Base-by-base conservation (phyloP, 2,329 filamentous ascomycete genomes). In the Penicillium polonicum region DNA sequence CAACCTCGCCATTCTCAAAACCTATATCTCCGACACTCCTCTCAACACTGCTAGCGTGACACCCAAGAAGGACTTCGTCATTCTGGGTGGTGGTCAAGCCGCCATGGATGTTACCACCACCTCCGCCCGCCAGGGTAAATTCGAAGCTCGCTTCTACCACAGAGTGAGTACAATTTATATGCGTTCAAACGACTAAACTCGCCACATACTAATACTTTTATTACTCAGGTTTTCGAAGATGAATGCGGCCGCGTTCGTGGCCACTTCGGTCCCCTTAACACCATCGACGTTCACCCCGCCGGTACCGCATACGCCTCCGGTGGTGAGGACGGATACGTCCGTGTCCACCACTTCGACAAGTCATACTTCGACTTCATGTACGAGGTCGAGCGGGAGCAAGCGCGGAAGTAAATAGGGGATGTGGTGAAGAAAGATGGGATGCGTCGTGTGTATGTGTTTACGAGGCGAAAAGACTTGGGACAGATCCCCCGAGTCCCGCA, bases 131-230 rank as follows among this genome's bases (percentile, higher is more conserved):
- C 94, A 99, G 83, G 94, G 94, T 80, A 97, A 97, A 81, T 99
- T 99, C 82, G 94, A 99, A 80, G 94, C 94, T 44, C 88, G 94
- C 66, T 99, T 99, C 85, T 99, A 97, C 84, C 94, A 99, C 88
- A 97, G 96, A 85, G 89, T 52, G 41, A 52, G 50, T 45, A 5
- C 7, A 52, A 8, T 23, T 23, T 1, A 23, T 17, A 46, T 29
- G 9, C 29, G 13, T 25, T 13, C 9, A 1, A 43, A 1, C 15
- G 17, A 17, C 2, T 25, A 12, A 0, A 17, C 12, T 21, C 6
- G 1, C 9, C 19, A 36, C 21, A 27, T 52, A 52, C 41, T 46
- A 52, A 52, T 21, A 9, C 17, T 27, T 3, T 13, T 21, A 2
- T 43, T 17, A 41, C 15, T 8, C 19, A 52, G 50, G 31, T 99